Percentiles rank a stretch among this genome's conserved stretches.
phyloP scores from a whole-genome alignment of 2,329 filamentous ascomycete species.

The Volutella citrinella region DNA sequence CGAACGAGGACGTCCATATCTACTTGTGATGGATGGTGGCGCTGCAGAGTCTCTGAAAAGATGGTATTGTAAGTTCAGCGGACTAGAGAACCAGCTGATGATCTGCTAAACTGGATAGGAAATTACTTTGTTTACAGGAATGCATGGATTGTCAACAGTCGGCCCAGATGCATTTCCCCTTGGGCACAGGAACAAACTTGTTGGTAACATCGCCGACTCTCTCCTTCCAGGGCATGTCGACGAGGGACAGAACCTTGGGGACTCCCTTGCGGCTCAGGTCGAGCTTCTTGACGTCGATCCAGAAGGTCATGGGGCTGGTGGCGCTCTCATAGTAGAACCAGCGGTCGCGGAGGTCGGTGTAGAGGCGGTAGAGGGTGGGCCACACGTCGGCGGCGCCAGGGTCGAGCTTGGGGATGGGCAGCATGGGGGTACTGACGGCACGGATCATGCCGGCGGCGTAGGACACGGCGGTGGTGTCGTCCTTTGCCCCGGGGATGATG shows the following conservation, averaged over 20 bases:
- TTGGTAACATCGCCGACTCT: conserved; percentile 11
- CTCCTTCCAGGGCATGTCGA: conserved; percentile 5
- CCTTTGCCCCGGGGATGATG: conserved; percentile 5
- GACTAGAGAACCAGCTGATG: no score
- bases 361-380: conserved; percentile 16
- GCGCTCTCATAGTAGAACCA: conserved; percentile 15
- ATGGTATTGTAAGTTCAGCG: no score
- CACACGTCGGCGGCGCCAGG: conserved; percentile 6
- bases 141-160: not conserved
- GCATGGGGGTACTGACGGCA: conserved; percentile 13
- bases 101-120: no score
- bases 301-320: conserved; percentile 9
- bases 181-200: conserved; percentile 2
- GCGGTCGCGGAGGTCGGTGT: conserved; percentile 6
- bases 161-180: conserved; percentile 7
- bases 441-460: conserved; percentile 16
- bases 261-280: conserved; percentile 4
- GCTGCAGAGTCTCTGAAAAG: no score
- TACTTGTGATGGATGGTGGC: no score
- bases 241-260: conserved; percentile 4
- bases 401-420: not conserved
- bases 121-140: not conserved
- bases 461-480: conserved; percentile 9
- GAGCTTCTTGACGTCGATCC: conserved; percentile 6
- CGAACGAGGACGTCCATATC: no score